These are phyloP conservation scores for Chrysanthemum makinoi DNA, from an alignment of 129 eudicot species.

Conservation along the genomic window DNA sequence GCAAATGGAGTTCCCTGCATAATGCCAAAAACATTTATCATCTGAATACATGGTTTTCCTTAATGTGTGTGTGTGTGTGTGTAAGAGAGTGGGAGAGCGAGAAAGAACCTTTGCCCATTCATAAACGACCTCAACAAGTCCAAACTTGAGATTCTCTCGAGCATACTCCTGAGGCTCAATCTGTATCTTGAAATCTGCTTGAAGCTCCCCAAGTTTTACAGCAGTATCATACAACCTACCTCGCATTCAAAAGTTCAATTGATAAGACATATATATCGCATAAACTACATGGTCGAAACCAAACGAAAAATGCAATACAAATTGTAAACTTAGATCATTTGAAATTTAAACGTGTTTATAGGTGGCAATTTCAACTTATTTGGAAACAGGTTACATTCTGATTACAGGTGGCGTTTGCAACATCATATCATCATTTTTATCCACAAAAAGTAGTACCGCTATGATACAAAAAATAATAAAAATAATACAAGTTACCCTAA, in stretches of 20 bases:
- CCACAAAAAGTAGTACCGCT: too few species aligned
- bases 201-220: constrained; percentile 81
- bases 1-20: constrained; percentile 98
- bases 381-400: too few species aligned
- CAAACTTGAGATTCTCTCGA: constrained; percentile 92
- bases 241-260: constrained; percentile 5
- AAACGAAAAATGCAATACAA: background rate
- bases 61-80: constrained; percentile 3
- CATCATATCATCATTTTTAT: too few species aligned
- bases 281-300: background rate
- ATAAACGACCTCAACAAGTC: constrained; percentile 96
- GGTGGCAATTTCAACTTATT: too few species aligned
- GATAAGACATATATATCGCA: background rate
- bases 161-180: constrained; percentile 90
- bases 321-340: too few species aligned
- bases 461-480: too few species aligned
- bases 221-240: constrained; percentile 80
- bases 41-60: background rate
- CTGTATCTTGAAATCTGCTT: constrained; percentile 64
- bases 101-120: constrained; percentile 96
- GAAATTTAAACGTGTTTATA: too few species aligned
- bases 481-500: too few species aligned
- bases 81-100: constrained; percentile 28
- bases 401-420: too few species aligned
- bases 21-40: background rate